Base-by-base conservation (phyloP, 352 stramenopile species). In the Aphanomyces invadans region DNA sequence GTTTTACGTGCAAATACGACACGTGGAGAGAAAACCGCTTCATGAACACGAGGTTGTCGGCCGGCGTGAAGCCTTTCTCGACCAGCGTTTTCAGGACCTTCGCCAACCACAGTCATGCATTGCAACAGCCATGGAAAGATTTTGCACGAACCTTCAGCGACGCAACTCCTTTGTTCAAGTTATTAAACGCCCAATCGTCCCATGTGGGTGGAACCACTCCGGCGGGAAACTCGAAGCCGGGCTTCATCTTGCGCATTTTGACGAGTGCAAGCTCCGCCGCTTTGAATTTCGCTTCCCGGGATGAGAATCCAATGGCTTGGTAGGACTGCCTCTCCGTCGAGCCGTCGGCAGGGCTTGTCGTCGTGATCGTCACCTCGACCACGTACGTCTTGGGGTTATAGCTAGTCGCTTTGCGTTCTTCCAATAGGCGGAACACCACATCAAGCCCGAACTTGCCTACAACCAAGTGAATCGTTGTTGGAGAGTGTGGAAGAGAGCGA, bases 281-380 rank as follows among this genome's bases (percentile, higher is more conserved):
- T 53, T 80, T 80, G 70, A 88, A 86, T 55, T 92, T 92, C 57
- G 83, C 81, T 52, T 92, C 81, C 60, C 78, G 78, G 1, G 79
- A 87, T 2, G 76, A 83, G 57, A 75, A 81, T 0, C 81, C 81
- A 2, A 76, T 61, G 10, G 55, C 36, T 38, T 64, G 33, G 21
- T 48, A 64, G 21, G 49, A 3, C 19, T 54, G 9, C 12, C 17
- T 44, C 17, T 64, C 55, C 9, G 12, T 17, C 32, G 26, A 23
- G 11, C 55, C 33, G 23, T 23, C 55, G 5, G 19, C 28, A 38
- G 29, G 31, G n/a, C n/a, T n/a, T 25, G 53, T 45, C 4, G 39
- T 49, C 7, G 72, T 52, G 21, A 90, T 72, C 36, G 68, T 69
- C 44, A 89, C 59, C 51, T 83, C 69, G 72, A 92, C 81, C 2